A percentile compares a stretch with the other conserved stretches of the same genome.
These are phyloP conservation scores for Anaeramoeba ignava DNA, from an alignment of 78 protist genomes.

Conservation along the genomic window DNA sequence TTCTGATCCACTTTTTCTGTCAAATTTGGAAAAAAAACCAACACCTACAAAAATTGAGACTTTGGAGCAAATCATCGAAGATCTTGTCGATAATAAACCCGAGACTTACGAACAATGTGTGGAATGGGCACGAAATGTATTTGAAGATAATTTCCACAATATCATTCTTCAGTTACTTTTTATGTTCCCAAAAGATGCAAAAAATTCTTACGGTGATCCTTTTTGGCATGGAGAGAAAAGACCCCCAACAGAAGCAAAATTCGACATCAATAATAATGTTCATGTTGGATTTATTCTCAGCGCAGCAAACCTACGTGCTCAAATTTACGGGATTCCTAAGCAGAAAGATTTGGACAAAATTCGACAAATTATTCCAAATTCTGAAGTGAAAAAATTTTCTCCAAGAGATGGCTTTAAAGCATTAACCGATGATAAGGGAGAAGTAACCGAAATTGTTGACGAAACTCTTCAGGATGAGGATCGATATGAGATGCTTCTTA, in stretches of 20 bases:
- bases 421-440: background rate
- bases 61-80: background rate
- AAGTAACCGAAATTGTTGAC: background rate
- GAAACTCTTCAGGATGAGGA: background rate
- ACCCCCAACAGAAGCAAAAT: slow-evolving; percentile 12
- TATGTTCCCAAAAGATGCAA: slow-evolving; percentile 10
- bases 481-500: background rate
- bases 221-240: slow-evolving; percentile 23
- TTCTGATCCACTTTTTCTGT: background rate
- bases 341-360: background rate
- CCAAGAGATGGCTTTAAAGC: background rate
- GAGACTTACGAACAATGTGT: slow-evolving; percentile 20
- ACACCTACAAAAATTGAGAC: background rate
- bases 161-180: background rate
- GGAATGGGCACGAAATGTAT: slow-evolving; percentile 11
- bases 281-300: slow-evolving; percentile 8
- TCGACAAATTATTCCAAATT: background rate
- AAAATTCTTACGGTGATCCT: slow-evolving; percentile 7
- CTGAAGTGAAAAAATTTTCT: background rate
- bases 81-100: background rate
- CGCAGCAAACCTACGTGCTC: slow-evolving; percentile 4
- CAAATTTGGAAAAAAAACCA: background rate
- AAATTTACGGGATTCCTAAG: slow-evolving; percentile 29
- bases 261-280: slow-evolving; percentile 6
- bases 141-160: slow-evolving; percentile 12